phyloP scores from a whole-genome alignment of 2,329 filamentous ascomycete species.

The Alternaria angustiovoidea region DNA sequence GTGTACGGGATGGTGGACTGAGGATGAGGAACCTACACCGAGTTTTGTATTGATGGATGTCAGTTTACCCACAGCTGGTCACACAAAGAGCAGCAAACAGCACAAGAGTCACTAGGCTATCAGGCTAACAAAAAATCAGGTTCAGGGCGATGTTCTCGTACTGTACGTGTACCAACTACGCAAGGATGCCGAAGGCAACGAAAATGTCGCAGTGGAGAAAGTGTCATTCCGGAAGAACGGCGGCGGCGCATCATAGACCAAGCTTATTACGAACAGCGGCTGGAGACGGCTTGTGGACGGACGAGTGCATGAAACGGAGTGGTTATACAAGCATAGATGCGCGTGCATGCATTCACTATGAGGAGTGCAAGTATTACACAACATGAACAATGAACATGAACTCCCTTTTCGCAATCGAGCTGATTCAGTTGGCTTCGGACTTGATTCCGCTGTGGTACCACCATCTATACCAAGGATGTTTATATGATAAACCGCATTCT shows the following conservation, averaged over 20 bases:
- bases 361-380: slow-evolving; percentile 14
- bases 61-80: slow-evolving; percentile 54
- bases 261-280: slow-evolving; percentile 4
- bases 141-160: slow-evolving; percentile 94
- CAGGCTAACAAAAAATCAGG: slow-evolving; percentile 60
- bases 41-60: slow-evolving; percentile 99
- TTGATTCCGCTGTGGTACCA: slow-evolving; percentile 5
- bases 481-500: slow-evolving; percentile 24
- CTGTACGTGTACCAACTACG: slow-evolving; percentile 83
- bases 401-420: neutral
- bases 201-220: slow-evolving; percentile 64
- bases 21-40: slow-evolving; percentile 74
- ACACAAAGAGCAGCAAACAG: neutral
- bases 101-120: neutral
- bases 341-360: slow-evolving; percentile 10
- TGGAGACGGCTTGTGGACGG: slow-evolving; percentile 20
- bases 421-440: slow-evolving; percentile 1
- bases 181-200: slow-evolving; percentile 60
- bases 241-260: slow-evolving; percentile 48
- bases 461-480: slow-evolving; percentile 6
- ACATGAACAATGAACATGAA: slow-evolving; percentile 10
- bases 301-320: neutral
- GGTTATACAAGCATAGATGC: slow-evolving; percentile 3
- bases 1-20: slow-evolving; percentile 66
- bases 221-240: slow-evolving; percentile 63